Conservation (phyloP, 139 green algal species). For the Tetratostichococcus sp. region DNA sequence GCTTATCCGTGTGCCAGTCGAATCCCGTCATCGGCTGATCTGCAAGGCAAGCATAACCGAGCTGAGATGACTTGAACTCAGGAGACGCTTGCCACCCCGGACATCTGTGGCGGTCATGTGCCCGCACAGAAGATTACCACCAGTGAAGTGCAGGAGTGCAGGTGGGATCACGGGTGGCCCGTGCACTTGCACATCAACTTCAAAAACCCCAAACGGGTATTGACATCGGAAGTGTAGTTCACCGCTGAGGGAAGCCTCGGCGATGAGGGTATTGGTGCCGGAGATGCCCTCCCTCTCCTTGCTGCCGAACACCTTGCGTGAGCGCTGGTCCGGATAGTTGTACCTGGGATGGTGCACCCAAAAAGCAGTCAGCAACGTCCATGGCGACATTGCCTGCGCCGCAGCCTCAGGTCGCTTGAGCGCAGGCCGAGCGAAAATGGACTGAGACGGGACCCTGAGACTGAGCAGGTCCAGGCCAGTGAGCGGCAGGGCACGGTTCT, state of each 20-base stretch:
- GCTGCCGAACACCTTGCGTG: slow-evolving; percentile 39
- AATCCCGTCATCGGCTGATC: slow-evolving; percentile 76
- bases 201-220: background rate
- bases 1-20: slow-evolving; percentile 83
- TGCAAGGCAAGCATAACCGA: no score
- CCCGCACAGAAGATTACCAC: background rate
- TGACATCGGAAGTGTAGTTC: background rate
- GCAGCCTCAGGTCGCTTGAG: no score
- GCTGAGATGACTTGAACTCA: no score
- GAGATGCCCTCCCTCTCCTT: background rate
- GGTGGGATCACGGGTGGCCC: no score
- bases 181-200: background rate
- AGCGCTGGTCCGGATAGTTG: slow-evolving; percentile 83
- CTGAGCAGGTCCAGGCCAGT: no score
- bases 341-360: slow-evolving; percentile 37
- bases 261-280: background rate
- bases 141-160: background rate
- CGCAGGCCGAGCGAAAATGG: no score
- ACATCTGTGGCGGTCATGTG: no score
- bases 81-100: no score
- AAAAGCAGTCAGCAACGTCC: no score
- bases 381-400: no score
- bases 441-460: no score
- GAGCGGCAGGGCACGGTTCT: no score
- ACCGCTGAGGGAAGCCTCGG: background rate